Conservation (phyloP, 139 green algal genomes). For the Chlamydomonas sp. region DNA sequence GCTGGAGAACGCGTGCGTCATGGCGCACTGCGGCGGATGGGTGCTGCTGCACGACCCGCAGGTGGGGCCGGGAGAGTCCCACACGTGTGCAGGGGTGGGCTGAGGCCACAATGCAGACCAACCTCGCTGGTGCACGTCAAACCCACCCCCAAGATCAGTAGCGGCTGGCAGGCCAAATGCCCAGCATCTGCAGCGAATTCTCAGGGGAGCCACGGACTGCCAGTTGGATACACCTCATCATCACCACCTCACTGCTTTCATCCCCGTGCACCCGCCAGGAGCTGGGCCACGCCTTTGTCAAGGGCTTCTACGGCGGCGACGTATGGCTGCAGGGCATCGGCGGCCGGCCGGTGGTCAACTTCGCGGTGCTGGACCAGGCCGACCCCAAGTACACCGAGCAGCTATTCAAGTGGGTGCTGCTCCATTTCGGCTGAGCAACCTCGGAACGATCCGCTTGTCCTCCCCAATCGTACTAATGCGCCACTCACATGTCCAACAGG, state of each 20-base stretch:
- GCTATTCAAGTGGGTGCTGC: constrained; percentile 31
- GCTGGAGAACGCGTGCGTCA: constrained; percentile 54
- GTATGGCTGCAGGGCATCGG: constrained; percentile 12
- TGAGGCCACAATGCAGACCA: no score
- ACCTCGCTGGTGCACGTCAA: no score
- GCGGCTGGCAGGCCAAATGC: no score
- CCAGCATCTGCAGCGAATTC: no score
- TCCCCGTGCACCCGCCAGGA: background rate
- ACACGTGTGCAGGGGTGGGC: no score
- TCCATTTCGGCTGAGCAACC: no score
- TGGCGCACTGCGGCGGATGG: constrained; percentile 43
- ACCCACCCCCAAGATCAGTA: no score
- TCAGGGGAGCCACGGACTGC: no score
- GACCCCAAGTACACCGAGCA: constrained; percentile 37
- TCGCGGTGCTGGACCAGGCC: constrained; percentile 39
- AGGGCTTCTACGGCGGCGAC: no score
- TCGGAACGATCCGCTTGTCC: no score
- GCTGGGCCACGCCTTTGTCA: constrained; percentile 15
- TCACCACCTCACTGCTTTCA: background rate
- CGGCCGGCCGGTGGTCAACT: constrained; percentile 19
- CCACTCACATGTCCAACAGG: background rate
- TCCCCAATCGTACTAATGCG: no score
- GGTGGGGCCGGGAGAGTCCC: background rate
- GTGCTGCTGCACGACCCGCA: constrained; percentile 43
- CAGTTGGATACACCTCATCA: background rate